phyloP scores from a whole-genome alignment of 345 rosid species.

The Melaleuca quinquenervia region DNA sequence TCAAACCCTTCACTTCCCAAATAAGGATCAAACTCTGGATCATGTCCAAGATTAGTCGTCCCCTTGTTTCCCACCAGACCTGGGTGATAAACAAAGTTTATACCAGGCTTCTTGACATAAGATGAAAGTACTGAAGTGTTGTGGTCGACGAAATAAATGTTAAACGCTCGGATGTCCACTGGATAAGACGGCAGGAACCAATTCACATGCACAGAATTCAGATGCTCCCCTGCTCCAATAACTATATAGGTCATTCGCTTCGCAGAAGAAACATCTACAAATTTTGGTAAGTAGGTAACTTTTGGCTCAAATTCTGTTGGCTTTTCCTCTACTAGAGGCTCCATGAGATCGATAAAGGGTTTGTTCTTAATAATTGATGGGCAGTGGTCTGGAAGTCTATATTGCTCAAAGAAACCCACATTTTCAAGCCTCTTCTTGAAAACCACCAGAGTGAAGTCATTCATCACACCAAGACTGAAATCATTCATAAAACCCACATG shows the following conservation, averaged over 20 bases:
- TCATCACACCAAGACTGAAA: constrained; percentile 30
- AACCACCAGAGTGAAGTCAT: constrained; percentile 51
- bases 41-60: neutral
- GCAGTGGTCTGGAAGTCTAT: constrained; percentile 47
- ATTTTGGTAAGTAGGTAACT: constrained; percentile 53
- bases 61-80: constrained; percentile 42
- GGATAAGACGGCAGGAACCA: constrained; percentile 75
- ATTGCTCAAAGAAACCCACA: constrained; percentile 28
- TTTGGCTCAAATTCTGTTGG: constrained; percentile 22
- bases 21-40: constrained; percentile 37
- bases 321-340: constrained; percentile 47
- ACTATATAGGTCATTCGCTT: constrained; percentile 55
- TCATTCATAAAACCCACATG: constrained; percentile 48
- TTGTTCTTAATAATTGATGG: constrained; percentile 31
- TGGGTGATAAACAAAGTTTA: constrained; percentile 71
- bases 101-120: constrained; percentile 55
- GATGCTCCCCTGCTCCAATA: constrained; percentile 55
- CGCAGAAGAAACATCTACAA: constrained; percentile 32
- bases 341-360: constrained; percentile 35
- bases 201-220: constrained; percentile 21
- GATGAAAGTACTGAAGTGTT: constrained; percentile 66
- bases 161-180: constrained; percentile 39
- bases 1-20: constrained; percentile 51
- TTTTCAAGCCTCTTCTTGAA: constrained; percentile 44
- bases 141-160: constrained; percentile 66